These are phyloP conservation scores for Saprolegnia diclina DNA, from an alignment of 352 stramenopile species.

Conservation along the genomic window DNA sequence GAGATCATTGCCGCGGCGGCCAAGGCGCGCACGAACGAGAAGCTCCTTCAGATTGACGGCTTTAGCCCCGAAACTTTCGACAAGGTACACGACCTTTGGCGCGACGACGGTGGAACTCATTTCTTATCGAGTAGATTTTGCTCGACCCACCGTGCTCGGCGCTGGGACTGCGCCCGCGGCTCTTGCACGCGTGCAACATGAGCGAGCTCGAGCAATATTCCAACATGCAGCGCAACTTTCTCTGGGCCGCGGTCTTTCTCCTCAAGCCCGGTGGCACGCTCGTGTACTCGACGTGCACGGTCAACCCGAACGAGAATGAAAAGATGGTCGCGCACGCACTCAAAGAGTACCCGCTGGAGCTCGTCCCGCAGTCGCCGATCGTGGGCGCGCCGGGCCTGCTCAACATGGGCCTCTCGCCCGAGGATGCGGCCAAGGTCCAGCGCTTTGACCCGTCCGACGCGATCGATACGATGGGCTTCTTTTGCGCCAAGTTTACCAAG, in stretches of 20 bases:
- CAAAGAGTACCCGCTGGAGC: constrained; percentile 74
- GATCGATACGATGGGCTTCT: constrained; percentile 92
- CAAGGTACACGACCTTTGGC: constrained; percentile 28
- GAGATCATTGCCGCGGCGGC: constrained; percentile 53
- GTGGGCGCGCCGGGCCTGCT: constrained; percentile 61
- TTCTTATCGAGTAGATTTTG: constrained; percentile 49
- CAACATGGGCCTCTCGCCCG: constrained; percentile 65
- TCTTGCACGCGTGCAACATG: constrained; percentile 73
- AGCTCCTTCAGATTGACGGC: constrained; percentile 69
- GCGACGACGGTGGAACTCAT: neutral
- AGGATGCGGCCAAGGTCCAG: constrained; percentile 70
- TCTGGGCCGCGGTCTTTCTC: constrained; percentile 81
- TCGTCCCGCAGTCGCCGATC: constrained; percentile 57
- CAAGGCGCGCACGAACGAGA: constrained; percentile 41
- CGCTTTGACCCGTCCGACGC: constrained; percentile 84
- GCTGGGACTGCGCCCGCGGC: constrained; percentile 87
- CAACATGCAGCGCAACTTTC: constrained; percentile 85
- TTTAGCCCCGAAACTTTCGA: constrained; percentile 94
- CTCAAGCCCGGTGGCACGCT: constrained; percentile 88
- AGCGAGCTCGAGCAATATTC: constrained; percentile 69
- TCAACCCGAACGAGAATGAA: constrained; percentile 91
- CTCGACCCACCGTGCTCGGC: constrained; percentile 91
- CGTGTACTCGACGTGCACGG: constrained; percentile 94
- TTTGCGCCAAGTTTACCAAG: constrained; percentile 91
- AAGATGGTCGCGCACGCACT: constrained; percentile 88